A percentile compares a stretch with the other conserved stretches of the same genome.
phyloP scores from a whole-genome alignment of 2,329 filamentous ascomycete genomes.

The Cladosporium sp. region DNA sequence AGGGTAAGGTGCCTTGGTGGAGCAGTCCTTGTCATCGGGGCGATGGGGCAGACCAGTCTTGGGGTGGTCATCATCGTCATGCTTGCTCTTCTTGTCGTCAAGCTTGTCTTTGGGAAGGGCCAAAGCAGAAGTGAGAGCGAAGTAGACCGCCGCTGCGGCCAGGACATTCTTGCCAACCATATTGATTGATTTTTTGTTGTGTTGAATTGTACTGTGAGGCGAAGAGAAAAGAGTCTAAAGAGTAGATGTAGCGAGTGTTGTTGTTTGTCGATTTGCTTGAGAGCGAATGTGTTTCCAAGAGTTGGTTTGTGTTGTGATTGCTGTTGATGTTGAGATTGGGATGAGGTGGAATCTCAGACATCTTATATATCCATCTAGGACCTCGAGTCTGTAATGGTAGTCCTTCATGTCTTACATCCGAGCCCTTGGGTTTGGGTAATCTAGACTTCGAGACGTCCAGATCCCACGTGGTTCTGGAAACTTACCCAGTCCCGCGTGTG shows the following conservation, averaged over 20 bases:
- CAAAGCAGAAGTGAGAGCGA: slow-evolving; percentile 11
- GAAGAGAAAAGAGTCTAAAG: not conserved
- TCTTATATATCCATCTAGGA: not conserved
- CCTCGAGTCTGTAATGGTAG: not conserved
- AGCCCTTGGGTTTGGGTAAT: not conserved
- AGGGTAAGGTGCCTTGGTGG: slow-evolving; percentile 6
- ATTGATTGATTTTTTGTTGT: not conserved
- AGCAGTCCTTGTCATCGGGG: slow-evolving; percentile 15
- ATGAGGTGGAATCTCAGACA: not conserved
- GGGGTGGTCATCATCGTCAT: not conserved
- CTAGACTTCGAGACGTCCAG: slow-evolving; percentile 5
- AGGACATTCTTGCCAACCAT: slow-evolving; percentile 17
- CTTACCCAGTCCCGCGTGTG: not conserved
- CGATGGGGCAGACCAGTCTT: slow-evolving; percentile 5
- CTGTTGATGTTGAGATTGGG: not conserved
- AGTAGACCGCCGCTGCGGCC: slow-evolving; percentile 10
- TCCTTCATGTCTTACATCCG: not conserved
- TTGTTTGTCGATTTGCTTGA: not conserved
- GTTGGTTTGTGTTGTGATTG: slow-evolving; percentile 1
- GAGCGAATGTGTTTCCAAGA: slow-evolving; percentile 13
- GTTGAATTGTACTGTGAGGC: not conserved
- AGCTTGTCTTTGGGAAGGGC: slow-evolving; percentile 15
- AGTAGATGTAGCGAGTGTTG: not conserved
- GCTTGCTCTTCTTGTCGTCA: not conserved
- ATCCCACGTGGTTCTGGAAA: slow-evolving; percentile 20